Base-by-base conservation (phyloP, 2,329 filamentous ascomycete species). In the Endoconidiophora polonica region DNA sequence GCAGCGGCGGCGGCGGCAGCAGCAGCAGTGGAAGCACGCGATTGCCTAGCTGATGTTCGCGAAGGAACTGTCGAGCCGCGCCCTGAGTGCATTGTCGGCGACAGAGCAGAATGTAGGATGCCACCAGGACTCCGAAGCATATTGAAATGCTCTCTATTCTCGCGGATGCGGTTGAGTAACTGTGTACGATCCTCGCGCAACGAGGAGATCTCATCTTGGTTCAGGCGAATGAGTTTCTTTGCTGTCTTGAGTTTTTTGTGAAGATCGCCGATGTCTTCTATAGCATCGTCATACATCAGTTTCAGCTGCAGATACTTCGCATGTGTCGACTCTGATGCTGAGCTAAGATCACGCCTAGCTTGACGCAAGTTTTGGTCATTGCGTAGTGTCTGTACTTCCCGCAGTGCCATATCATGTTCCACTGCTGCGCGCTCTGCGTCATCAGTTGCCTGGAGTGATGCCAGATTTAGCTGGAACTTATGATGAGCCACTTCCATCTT, bases 401-500 rank as follows among this genome's bases (percentile, higher is more conserved):
- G 76, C 55, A 86, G 77, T n/a, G 82, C 83, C 76, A 95, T 88
- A 56, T 91, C 84, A 58, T 94, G 83, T 64, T 95, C 90, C 4
- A 95, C 88, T 36, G 81, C 83, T 57, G 90, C 86, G 23, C 87
- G 79, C 64, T 93, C 88, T 7, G 86, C 77, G 26, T 87, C 82
- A 57, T 94, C 86, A 45, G 82, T 79, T 49, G 84, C 87, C 59
- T 94, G 86, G 56, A 95, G 79, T 47, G 77, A 79, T 24, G 94
- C 73, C 59, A 95, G 74, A 58, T 82, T 87, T 60, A 88, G 83
- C 62, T 95, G 90, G 49, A 96, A 69, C 65, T 91, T 93, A 67
- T 91, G 83, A 62, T 95, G 88, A 29, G 88, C 84, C 14, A 83
- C 81, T 53, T 88, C 83, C 69, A 87, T 88, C 59, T 91, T 85